phyloP scores from a whole-genome alignment of 371 early-diverging fungal genomes.

The Phascolomyces articulosus region DNA sequence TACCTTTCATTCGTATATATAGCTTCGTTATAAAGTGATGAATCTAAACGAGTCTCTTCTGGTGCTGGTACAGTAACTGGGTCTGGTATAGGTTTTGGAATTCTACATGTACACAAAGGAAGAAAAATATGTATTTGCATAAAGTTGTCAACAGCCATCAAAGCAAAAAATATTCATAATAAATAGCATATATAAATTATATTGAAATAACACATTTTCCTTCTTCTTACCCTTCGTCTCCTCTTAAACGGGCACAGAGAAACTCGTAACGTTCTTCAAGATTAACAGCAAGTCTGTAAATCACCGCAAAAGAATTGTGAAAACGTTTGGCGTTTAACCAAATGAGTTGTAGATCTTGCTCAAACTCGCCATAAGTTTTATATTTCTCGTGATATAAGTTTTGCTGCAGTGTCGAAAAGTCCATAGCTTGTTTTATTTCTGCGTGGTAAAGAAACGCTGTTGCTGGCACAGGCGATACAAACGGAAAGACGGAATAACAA shows the following conservation, averaged over 20 bases:
- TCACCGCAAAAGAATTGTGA: slow-evolving; percentile 34
- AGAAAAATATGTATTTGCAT: background rate
- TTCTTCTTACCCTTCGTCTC: slow-evolving; percentile 17
- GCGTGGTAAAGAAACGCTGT: slow-evolving; percentile 33
- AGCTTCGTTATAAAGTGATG: slow-evolving; percentile 4
- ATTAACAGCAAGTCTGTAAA: slow-evolving; percentile 34
- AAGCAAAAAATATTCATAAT: background rate
- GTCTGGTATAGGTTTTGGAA: slow-evolving; percentile 15
- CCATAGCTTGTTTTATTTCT: slow-evolving; percentile 44
- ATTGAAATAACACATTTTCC: too few species aligned
- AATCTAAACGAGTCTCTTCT: slow-evolving; percentile 14
- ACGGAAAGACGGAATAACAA: slow-evolving; percentile 24
- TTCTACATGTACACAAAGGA: slow-evolving; percentile 1
- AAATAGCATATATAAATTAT: too few species aligned
- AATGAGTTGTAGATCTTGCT: slow-evolving; percentile 38
- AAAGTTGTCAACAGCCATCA: background rate
- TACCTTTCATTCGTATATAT: slow-evolving; percentile 7
- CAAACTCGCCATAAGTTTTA: slow-evolving; percentile 27
- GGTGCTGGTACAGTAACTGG: slow-evolving; percentile 11
- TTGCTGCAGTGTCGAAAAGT: slow-evolving; percentile 38
- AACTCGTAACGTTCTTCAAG: slow-evolving; percentile 18
- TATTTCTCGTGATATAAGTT: slow-evolving; percentile 33
- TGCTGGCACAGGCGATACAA: slow-evolving; percentile 38
- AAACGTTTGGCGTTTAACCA: slow-evolving; percentile 46
- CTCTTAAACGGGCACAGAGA: slow-evolving; percentile 13